Conservation (phyloP, 495 filamentous ascomycete species). For the Tuber indicum region DNA sequence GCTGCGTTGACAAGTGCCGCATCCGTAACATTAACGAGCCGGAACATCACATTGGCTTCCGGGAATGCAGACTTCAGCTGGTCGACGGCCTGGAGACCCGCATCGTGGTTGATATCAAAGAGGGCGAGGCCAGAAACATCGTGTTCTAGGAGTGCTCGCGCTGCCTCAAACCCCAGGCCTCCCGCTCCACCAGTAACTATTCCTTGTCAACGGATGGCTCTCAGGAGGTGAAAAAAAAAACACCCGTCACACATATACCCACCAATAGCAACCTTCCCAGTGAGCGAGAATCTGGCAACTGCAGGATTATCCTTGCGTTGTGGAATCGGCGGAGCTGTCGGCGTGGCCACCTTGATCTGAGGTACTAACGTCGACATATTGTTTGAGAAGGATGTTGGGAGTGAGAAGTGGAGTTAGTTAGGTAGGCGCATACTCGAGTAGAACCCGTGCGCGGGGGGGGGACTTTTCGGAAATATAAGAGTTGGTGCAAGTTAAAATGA, state of each 20-base stretch:
- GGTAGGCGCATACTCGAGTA: not conserved
- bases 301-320: constrained; percentile 16
- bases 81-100: constrained; percentile 43
- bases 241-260: not conserved
- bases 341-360: constrained; percentile 18
- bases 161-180: constrained; percentile 55
- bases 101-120: constrained; percentile 52
- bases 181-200: constrained; percentile 65
- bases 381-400: not conserved
- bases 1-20: constrained; percentile 48
- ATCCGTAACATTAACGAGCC: constrained; percentile 56
- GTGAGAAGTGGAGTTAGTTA: not conserved
- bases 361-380: constrained; percentile 16
- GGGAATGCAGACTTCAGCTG: constrained; percentile 52
- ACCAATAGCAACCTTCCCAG: constrained; percentile 26
- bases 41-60: constrained; percentile 46
- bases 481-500: not conserved
- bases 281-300: constrained; percentile 19
- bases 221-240: not conserved
- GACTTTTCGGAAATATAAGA: constrained; percentile 2
- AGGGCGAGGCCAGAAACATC: constrained; percentile 56
- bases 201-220: not conserved
- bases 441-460: not conserved
- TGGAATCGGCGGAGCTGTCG: constrained; percentile 13
- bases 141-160: constrained; percentile 65